These are phyloP conservation scores for Sechiopsis laciniata DNA, from an alignment of 306 rosid genomes.

Conservation along the genomic window DNA sequence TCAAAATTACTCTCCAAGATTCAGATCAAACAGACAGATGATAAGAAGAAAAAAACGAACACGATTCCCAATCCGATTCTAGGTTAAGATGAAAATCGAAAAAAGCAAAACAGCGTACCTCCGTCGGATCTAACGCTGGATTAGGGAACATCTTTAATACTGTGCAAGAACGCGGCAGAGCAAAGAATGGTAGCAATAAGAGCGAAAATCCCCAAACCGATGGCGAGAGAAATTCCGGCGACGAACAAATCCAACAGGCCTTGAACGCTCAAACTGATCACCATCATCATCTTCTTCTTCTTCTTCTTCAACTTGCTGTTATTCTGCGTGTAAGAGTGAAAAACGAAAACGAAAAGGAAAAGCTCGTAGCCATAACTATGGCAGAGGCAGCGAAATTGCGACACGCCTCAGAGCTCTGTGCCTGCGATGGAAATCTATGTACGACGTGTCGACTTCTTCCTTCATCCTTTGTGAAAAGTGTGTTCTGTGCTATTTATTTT, in stretches of 20 bases:
- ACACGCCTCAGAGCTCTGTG: not conserved
- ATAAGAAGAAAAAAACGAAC: too few species aligned
- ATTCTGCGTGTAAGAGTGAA: slow-evolving; percentile 1
- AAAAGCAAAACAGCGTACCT: not conserved
- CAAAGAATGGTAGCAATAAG: slow-evolving; percentile 63
- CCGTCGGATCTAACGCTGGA: slow-evolving; percentile 10
- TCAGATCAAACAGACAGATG: slow-evolving; percentile 1
- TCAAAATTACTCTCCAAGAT: not conserved
- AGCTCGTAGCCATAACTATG: not conserved
- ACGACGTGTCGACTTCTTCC: slow-evolving; percentile 9
- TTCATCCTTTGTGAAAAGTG: not conserved
- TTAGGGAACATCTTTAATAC: slow-evolving; percentile 44
- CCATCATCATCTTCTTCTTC: slow-evolving; percentile 21
- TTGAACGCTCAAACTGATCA: slow-evolving; percentile 45
- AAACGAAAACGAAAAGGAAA: not conserved
- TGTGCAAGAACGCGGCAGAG: slow-evolving; percentile 54
- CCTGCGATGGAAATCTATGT: not conserved
- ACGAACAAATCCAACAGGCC: slow-evolving; percentile 58
- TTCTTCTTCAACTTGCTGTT: not conserved
- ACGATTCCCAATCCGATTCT: not conserved
- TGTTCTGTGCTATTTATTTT: too few species aligned
- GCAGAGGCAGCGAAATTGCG: not conserved
- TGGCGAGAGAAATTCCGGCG: slow-evolving; percentile 56
- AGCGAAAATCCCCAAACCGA: slow-evolving; percentile 49
- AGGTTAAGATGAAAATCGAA: not conserved